These are phyloP conservation scores for Rhizophora mangle DNA, from an alignment of 345 rosid genomes.

Conservation along the genomic window DNA sequence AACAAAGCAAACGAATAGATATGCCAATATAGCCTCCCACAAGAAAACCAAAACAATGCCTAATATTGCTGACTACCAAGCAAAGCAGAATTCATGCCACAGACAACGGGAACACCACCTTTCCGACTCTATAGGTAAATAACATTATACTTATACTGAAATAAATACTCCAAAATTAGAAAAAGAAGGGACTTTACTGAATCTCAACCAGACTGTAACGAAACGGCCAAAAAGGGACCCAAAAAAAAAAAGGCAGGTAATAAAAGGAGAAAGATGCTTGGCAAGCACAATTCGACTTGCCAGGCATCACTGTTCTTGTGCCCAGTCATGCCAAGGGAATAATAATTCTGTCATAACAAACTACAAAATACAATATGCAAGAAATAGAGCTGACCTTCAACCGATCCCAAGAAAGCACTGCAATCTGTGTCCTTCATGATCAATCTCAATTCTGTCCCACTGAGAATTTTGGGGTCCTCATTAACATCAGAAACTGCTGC, in stretches of 20 bases:
- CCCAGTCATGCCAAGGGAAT: too few relatives aligned
- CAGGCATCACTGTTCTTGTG: too few relatives aligned
- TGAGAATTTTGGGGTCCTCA: conserved; percentile 43
- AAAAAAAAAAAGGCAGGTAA: too few relatives aligned
- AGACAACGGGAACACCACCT: too few relatives aligned
- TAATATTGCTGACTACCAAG: neutral
- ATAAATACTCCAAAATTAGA: too few relatives aligned
- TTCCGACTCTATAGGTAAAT: too few relatives aligned
- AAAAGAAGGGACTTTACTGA: too few relatives aligned
- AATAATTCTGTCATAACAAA: neutral
- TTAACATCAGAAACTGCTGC: conserved; percentile 68
- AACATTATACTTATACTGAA: too few relatives aligned
- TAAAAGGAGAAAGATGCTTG: too few relatives aligned
- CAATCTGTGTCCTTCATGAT: conserved; percentile 46
- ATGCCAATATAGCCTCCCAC: neutral
- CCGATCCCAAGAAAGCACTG: conserved; percentile 66
- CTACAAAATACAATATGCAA: neutral
- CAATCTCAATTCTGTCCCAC: conserved; percentile 48
- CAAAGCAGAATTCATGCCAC: neutral
- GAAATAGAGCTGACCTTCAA: conserved; percentile 44
- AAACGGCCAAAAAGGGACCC: too few relatives aligned
- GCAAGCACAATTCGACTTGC: too few relatives aligned
- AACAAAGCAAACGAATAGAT: neutral
- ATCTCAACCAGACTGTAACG: too few relatives aligned
- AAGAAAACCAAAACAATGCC: neutral